Evolutionary conservation across 805 yeast genomes (phyloP).

Genomic region (Ogataea nakhonphanomensis): DNA sequence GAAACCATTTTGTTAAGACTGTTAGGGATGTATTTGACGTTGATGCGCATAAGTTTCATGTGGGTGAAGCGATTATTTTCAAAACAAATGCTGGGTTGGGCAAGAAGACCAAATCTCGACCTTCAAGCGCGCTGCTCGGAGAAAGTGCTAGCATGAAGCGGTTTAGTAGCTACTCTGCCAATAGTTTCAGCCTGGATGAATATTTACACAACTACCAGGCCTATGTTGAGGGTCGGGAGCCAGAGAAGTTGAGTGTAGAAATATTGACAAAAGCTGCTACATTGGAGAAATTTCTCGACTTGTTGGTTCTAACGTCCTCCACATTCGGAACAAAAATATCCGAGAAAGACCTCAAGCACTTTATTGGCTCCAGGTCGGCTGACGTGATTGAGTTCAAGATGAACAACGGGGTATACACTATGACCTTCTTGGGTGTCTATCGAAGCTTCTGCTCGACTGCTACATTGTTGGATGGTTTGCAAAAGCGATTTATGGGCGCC

Average conservation of each 20-base stretch:
- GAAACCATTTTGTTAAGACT: slow-evolving; percentile 51
- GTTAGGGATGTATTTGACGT: slow-evolving; percentile 64
- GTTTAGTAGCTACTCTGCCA: slow-evolving; percentile 34
- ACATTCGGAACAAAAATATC: slow-evolving; percentile 47
- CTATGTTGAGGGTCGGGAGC: slow-evolving; percentile 22
- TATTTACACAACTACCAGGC: slow-evolving; percentile 25
- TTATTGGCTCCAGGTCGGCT: slow-evolving; percentile 22
- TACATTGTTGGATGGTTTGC: slow-evolving; percentile 48
- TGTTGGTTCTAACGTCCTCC: slow-evolving; percentile 68
- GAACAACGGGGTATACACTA: slow-evolving; percentile 62
- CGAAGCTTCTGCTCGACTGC: slow-evolving; percentile 62
- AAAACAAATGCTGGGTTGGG: slow-evolving; percentile 43
- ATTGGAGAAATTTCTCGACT: slow-evolving; percentile 72
- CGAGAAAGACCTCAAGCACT: slow-evolving; percentile 40
- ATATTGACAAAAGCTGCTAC: slow-evolving; percentile 57
- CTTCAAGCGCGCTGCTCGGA: slow-evolving; percentile 32
- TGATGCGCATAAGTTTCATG: slow-evolving; percentile 54
- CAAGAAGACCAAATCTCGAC: slow-evolving; percentile 24
- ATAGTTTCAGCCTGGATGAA: slow-evolving; percentile 33
- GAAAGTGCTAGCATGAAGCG: slow-evolving; percentile 32
- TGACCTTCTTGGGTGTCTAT: slow-evolving; percentile 67
- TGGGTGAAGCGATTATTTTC: slow-evolving; percentile 54
- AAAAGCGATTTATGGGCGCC: slow-evolving; percentile 58
- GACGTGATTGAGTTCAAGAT: slow-evolving; percentile 41
- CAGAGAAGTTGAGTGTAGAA: slow-evolving; percentile 19